Percentiles rank a stretch among this genome's conserved stretches.
These are phyloP conservation scores for Oryza meyeriana DNA, from an alignment of 176 grass and related monocot genomes.

Conservation along the genomic window DNA sequence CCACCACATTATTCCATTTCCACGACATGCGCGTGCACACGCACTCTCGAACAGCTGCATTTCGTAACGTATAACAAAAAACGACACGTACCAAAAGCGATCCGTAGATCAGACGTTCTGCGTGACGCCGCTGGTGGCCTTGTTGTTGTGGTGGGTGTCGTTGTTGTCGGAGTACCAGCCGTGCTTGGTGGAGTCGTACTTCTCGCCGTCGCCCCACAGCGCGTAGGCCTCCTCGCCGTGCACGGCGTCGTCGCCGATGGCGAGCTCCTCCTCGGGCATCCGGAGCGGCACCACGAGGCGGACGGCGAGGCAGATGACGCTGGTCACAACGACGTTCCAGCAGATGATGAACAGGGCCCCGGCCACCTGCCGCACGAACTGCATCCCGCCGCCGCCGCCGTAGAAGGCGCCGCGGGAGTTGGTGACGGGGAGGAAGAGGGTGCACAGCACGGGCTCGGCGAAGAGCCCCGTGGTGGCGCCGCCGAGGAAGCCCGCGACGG, in stretches of 20 bases:
- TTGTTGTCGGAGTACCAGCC: constrained; percentile 57
- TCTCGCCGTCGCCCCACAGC: constrained; percentile 96
- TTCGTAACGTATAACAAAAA: background rate
- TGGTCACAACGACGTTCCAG: constrained; percentile 80
- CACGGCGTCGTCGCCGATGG: constrained; percentile 92
- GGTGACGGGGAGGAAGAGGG: constrained; percentile 65
- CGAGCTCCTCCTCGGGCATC: constrained; percentile 85
- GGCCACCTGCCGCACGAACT: constrained; percentile 61
- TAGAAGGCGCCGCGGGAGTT: constrained; percentile 83
- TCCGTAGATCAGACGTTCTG: constrained; percentile 48
- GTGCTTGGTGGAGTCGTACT: constrained; percentile 78
- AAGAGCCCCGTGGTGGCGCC: constrained; percentile 81
- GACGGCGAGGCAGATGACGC: constrained; percentile 63
- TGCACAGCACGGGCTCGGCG: constrained; percentile 67
- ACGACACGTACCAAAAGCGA: background rate
- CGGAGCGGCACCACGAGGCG: constrained; percentile 53
- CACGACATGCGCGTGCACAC: background rate
- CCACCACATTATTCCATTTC: constrained; percentile 33
- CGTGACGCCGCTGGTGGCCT: constrained; percentile 67
- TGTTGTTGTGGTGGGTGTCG: constrained; percentile 36
- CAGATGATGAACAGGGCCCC: constrained; percentile 71
- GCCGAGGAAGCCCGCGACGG: constrained; percentile 82
- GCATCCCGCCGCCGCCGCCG: constrained; percentile 53
- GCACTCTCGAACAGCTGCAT: background rate
- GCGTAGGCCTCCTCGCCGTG: constrained; percentile 94